Conservation (phyloP, 2,329 filamentous ascomycete species). For the Apiospora saccharicola region DNA sequence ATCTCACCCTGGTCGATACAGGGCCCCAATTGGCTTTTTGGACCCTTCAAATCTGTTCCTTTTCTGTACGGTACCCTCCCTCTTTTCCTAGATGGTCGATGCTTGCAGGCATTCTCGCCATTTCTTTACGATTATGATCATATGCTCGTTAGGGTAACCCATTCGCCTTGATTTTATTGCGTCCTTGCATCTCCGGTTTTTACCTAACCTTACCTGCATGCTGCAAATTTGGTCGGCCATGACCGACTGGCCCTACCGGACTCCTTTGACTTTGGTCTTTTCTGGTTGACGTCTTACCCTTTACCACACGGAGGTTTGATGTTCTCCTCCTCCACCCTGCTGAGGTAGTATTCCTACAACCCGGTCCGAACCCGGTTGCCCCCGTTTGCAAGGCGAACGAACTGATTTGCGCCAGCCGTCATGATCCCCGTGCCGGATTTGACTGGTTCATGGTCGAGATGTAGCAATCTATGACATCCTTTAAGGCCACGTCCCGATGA, state of each 20-base stretch:
- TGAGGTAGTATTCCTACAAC: not conserved
- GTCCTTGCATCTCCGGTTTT: constrained; percentile 11
- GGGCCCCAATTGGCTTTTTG: not conserved
- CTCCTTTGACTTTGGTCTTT: not conserved
- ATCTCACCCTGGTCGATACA: not conserved
- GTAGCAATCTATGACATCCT: constrained; percentile 14
- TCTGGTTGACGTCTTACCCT: not conserved
- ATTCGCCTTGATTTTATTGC: constrained; percentile 7
- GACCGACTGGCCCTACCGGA: not conserved
- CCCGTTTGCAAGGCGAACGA: constrained; percentile 17
- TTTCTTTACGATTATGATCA: constrained; percentile 18
- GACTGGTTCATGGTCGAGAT: constrained; percentile 3
- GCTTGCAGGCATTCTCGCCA: constrained; percentile 16
- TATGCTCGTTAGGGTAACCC: constrained; percentile 13
- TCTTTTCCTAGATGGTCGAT: constrained; percentile 19
- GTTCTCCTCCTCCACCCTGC: not conserved
- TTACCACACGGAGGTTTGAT: not conserved
- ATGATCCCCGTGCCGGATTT: constrained; percentile 12
- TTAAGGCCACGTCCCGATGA: constrained; percentile 8
- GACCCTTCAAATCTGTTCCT: constrained; percentile 16
- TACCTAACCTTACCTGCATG: not conserved
- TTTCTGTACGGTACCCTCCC: constrained; percentile 9
- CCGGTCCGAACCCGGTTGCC: not conserved
- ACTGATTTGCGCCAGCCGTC: constrained; percentile 15
- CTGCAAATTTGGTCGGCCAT: too few species aligned